phyloP scores from a whole-genome alignment of 2,329 filamentous ascomycete genomes.

The Neofusicoccum sp. region DNA sequence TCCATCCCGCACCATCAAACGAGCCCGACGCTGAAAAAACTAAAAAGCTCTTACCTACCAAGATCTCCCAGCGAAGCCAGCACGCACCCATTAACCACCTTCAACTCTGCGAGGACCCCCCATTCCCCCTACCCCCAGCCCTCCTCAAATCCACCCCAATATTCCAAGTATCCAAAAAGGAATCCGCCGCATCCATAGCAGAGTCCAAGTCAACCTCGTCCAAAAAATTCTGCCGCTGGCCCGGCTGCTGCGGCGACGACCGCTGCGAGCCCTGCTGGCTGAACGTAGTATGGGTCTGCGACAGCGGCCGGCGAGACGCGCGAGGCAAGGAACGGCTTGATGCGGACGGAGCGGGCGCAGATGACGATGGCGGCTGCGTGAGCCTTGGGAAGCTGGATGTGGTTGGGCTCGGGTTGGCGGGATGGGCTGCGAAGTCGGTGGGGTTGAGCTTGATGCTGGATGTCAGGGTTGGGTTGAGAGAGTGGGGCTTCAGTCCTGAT shows the following conservation, averaged over 20 bases:
- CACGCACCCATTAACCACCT: too few relatives aligned
- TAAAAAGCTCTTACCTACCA: too few relatives aligned
- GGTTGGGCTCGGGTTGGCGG: neutral
- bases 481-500: neutral
- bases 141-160: neutral
- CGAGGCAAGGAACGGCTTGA: neutral
- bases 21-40: too few relatives aligned
- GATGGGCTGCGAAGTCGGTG: neutral
- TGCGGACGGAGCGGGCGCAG: neutral
- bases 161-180: conserved; percentile 1
- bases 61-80: too few relatives aligned
- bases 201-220: conserved; percentile 7
- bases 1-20: too few relatives aligned
- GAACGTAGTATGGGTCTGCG: neutral
- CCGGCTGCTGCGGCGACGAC: neutral
- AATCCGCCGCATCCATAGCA: conserved; percentile 12
- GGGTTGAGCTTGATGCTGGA: neutral
- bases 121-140: neutral
- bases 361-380: neutral
- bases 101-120: too few relatives aligned
- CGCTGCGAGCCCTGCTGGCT: neutral
- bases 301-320: neutral
- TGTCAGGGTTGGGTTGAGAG: neutral
- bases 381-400: neutral
- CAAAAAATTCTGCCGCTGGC: neutral